Evolutionary conservation across 1,284 basidiomycete genomes (phyloP).

Genomic region (Neotropicomus parvogracilis): DNA sequence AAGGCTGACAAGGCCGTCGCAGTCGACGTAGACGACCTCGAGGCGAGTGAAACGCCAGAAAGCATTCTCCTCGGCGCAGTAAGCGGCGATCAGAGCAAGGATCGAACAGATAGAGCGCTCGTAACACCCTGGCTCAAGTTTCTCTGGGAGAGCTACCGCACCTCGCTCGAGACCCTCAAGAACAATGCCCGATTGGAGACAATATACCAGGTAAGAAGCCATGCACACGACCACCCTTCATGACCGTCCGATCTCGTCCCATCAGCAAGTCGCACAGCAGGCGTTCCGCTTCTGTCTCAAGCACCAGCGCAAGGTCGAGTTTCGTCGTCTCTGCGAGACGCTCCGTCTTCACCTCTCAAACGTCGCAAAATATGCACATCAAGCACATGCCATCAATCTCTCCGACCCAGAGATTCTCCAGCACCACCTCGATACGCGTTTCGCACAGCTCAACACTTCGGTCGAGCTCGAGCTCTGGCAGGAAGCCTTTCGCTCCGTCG

Average conservation of each 20-base stretch:
- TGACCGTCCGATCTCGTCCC: neutral
- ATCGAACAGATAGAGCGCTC: slow-evolving; percentile 91
- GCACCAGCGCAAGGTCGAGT: slow-evolving; percentile 95
- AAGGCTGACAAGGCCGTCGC: slow-evolving; percentile 72
- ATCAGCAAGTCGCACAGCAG: slow-evolving; percentile 90
- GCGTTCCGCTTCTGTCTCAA: slow-evolving; percentile 96
- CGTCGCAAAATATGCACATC: slow-evolving; percentile 93
- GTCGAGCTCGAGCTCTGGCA: slow-evolving; percentile 99
- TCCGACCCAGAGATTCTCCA: slow-evolving; percentile 95
- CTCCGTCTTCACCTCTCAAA: slow-evolving; percentile 93
- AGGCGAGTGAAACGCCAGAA: slow-evolving; percentile 90
- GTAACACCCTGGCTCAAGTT: slow-evolving; percentile 99
- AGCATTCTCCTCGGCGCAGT: slow-evolving; percentile 86
- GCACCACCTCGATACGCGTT: slow-evolving; percentile 96
- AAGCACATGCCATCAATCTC: slow-evolving; percentile 97
- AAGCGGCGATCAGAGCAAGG: slow-evolving; percentile 88
- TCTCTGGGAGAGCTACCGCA: slow-evolving; percentile 97
- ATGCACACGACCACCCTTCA: too few relatives aligned
- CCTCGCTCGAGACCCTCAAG: slow-evolving; percentile 93
- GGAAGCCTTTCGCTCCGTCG: slow-evolving; percentile 97
- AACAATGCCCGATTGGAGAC: slow-evolving; percentile 93
- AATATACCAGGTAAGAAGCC: slow-evolving; percentile 81
- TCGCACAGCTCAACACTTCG: slow-evolving; percentile 96
- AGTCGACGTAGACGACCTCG: slow-evolving; percentile 84
- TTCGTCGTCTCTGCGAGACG: slow-evolving; percentile 95